Conservation (phyloP, 2,329 filamentous ascomycete species). For the Aspergillus neoniger region DNA sequence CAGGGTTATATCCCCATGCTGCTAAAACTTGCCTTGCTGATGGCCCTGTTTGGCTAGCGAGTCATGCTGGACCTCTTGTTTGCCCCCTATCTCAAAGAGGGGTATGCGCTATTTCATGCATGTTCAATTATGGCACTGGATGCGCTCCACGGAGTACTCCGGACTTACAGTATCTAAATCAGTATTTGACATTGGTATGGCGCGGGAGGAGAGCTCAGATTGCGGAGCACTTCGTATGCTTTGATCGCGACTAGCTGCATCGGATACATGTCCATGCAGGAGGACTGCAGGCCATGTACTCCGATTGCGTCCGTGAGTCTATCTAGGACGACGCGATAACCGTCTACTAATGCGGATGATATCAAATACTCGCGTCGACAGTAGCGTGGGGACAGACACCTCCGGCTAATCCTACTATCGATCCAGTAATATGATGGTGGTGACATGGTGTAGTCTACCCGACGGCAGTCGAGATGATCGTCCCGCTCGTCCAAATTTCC, state of each 20-base stretch:
- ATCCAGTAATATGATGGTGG: slow-evolving; percentile 10
- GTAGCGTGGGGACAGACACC: neutral
- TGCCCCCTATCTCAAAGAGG: neutral
- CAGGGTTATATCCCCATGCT: neutral
- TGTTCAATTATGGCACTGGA: neutral
- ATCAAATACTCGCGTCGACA: slow-evolving; percentile 1
- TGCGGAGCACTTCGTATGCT: slow-evolving; percentile 1
- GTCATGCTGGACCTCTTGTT: neutral
- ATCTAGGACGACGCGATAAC: neutral
- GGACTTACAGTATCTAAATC: slow-evolving; percentile 1
- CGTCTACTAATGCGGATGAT: neutral
- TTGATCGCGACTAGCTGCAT: neutral
- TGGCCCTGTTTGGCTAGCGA: neutral
- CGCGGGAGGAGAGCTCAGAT: neutral
- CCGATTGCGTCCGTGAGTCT: neutral
- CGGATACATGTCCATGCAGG: neutral
- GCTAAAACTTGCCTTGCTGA: neutral
- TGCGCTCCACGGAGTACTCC: neutral
- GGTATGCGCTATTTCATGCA: slow-evolving; percentile 5
- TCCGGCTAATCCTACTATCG: neutral
- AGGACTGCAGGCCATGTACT: slow-evolving; percentile 3
- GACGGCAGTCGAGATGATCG: slow-evolving; percentile 13
- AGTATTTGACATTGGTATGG: neutral
- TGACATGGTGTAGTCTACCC: neutral
- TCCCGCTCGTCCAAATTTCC: slow-evolving; percentile 23